Conservation (phyloP, 2,329 filamentous ascomycete species). For the Metarhizium album region DNA sequence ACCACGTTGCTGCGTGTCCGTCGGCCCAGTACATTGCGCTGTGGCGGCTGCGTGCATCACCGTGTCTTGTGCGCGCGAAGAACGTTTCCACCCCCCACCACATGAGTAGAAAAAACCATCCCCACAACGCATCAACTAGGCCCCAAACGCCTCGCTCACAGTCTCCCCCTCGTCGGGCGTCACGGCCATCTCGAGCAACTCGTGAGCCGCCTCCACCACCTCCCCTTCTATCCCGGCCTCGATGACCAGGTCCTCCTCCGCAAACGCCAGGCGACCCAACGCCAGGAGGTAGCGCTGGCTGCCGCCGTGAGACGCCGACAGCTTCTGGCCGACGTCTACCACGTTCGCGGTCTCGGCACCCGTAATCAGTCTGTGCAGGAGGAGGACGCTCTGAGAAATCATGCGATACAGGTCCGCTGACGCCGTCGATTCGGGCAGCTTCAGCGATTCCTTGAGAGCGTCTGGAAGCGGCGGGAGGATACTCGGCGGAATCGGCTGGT, state of each 20-base stretch:
- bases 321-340: slow-evolving; percentile 58
- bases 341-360: slow-evolving; percentile 32
- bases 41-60: too few relatives aligned
- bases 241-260: slow-evolving; percentile 63
- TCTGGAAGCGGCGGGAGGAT: slow-evolving; percentile 19
- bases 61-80: too few relatives aligned
- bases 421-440: slow-evolving; percentile 10
- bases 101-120: background rate
- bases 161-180: slow-evolving; percentile 58
- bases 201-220: slow-evolving; percentile 70
- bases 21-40: too few relatives aligned
- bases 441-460: slow-evolving; percentile 2
- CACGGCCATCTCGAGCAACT: slow-evolving; percentile 68
- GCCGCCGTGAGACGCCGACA: slow-evolving; percentile 58
- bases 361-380: slow-evolving; percentile 43
- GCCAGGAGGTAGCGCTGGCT: slow-evolving; percentile 74
- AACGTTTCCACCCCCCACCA: too few relatives aligned
- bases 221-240: slow-evolving; percentile 69
- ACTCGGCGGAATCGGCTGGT: slow-evolving; percentile 35
- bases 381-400: slow-evolving; percentile 35
- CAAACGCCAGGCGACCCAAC: slow-evolving; percentile 76
- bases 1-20: too few relatives aligned
- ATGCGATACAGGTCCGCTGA: slow-evolving; percentile 29
- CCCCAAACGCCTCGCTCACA: slow-evolving; percentile 30
- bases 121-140: slow-evolving; percentile 12